Evolutionary conservation across 225 moss, liverwort and hornwort species (phyloP), one percentile per base, ranked within the genome.

Genomic region (Rhytidiadelphus loreus): DNA sequence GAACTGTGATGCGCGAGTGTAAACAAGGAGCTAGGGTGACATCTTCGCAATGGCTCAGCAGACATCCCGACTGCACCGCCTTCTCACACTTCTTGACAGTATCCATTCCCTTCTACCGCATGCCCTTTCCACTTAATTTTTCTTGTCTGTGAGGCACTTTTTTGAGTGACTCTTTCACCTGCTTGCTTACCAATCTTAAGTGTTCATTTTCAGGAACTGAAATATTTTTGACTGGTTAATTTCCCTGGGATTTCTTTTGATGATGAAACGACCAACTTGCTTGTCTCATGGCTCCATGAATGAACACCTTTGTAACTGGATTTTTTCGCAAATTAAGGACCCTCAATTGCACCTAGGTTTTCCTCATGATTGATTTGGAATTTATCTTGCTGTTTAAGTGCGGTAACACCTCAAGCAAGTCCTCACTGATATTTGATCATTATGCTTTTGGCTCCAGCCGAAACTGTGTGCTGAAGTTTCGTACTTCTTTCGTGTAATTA

Each of bases 31-130:
- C 65, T 85, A 85, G 92, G 81, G 90, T 89, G 86, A 84, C 88
- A 84, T 90, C 88, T 90, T 89, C 65, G 89, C 89, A 66, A 97
- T 97, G 97, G 97, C 97, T 93, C 97, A 97, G 87, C 97, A 97
- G 93, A 95, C 95, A 57, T 97, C 97, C 90, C 96, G 97, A 53
- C 96, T 97, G 88, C 95, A 97, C 91, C 96, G 97, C 83, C 96
- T 97, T 76, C 95, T 97, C 37, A 97, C 97, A 73, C 97, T 97
- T 89, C 95, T 97, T 90, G 97, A 97, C 87, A 95, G 97, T 97
- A 97, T 96, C 92, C 96, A 86, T 46, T 72, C 83, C 77, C 60
- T 86, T 48, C 90, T 59, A 71, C 84, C 46, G 74, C 65, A 73
- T 89, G 48, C 44, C 62, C 78, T 79, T 80, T 65, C 50, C 41